Percentiles rank a stretch among this genome's conserved stretches.
phyloP scores from a whole-genome alignment of 441 rosid genomes.

The Arabidopsis hybrid region DNA sequence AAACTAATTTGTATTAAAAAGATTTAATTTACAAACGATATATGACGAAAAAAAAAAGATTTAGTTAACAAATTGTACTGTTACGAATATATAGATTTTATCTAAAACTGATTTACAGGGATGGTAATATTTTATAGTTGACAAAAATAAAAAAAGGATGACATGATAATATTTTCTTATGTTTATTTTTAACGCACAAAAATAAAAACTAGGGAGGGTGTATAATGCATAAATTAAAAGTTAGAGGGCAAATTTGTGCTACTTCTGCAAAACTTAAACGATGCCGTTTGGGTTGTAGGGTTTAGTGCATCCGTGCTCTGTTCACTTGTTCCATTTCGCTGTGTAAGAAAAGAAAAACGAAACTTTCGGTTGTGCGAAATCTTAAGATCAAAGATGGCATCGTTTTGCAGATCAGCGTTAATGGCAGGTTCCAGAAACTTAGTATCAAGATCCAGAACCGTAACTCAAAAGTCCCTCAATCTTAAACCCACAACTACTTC shows the following conservation, averaged over 20 bases:
- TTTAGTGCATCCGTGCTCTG: constrained; percentile 9
- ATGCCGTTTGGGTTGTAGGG: constrained; percentile 21
- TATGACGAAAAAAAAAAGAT: too few relatives aligned
- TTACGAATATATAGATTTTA: too few relatives aligned
- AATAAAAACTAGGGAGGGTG: neutral
- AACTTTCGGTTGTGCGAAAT: neutral
- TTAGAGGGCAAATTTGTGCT: neutral
- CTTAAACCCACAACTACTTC: constrained; percentile 45
- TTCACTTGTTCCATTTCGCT: neutral
- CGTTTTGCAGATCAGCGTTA: constrained; percentile 66
- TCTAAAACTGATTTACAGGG: too few relatives aligned
- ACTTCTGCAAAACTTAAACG: constrained; percentile 8
- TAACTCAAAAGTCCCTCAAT: constrained; percentile 48
- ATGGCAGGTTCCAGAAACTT: constrained; percentile 63
- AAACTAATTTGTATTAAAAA: too few relatives aligned
- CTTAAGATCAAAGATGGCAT: constrained; percentile 63
- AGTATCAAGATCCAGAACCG: constrained; percentile 56
- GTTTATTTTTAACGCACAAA: too few relatives aligned
- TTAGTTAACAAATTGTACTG: too few relatives aligned
- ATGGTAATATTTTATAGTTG: too few relatives aligned
- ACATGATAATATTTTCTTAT: too few relatives aligned
- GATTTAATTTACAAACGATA: too few relatives aligned
- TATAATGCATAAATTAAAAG: neutral
- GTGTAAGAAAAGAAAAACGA: neutral
- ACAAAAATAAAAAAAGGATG: too few relatives aligned